Base-by-base conservation (phyloP, 805 yeast species). In the Metschnikowia gelsemii region DNA sequence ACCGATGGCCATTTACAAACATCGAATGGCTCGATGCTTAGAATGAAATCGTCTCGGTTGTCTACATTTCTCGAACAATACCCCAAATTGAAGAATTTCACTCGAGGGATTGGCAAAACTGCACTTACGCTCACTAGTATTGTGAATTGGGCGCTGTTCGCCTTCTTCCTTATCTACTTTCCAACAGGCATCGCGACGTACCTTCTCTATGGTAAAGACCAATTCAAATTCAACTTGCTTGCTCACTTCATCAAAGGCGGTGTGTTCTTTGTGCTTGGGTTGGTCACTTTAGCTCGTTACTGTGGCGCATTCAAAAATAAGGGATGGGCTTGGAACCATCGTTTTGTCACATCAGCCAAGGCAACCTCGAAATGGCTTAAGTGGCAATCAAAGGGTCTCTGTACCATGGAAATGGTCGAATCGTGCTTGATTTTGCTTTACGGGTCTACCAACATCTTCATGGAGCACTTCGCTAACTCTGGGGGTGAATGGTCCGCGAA, bases 161-260 rank as follows among this genome's bases (percentile, higher is more conserved):
- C 79, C 34, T 80, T 72, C 51, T 76, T 80, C 38, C 66, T 80
- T 40, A 68, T 76, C 20, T 80, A 86, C 55, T 54, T 82, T n/a
- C 71, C 78, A 30, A 66, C 78, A 3, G 84, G 78, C 2, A 56
- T 80, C 22, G 87, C 88, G 5, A 81, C 84, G 5, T 84, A 86
- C 32, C 77, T 75, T 40, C 58, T 82, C 29, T 62, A 89, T 55
- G 98, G 96, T 28, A 65, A 77, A 62, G 90, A 80, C 3, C 57
- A 54, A 9, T 69, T 70, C 16, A 82, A 90, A 11, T 91, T 87
- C 68, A 88, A 87, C 54, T 63, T 91, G 38, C 72, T 91, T 43
- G 99, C 99, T 1, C 99, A 91, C 64, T 87, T 88, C 75, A 91
- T 91, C 62, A 91, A 91, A 63, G 99, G 99, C 46, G 93, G 91